phyloP scores from a whole-genome alignment of 106 monocot genomes.

The Acorus calamus region DNA sequence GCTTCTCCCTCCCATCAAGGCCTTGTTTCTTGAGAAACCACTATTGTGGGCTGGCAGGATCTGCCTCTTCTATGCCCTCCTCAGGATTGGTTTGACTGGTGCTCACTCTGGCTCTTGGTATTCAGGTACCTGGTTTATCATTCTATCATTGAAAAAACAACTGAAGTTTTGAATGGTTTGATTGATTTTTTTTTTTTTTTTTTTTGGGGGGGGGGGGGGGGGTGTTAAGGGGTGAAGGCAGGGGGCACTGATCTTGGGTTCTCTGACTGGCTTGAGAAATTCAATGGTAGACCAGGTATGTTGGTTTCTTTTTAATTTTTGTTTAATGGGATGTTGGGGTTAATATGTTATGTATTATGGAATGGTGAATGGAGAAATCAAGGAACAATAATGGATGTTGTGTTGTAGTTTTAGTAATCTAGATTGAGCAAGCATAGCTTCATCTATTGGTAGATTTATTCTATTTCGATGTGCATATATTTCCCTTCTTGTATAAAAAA shows the following conservation, averaged over 20 bases:
- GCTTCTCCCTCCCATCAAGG: conserved; percentile 1
- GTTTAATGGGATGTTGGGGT: background rate
- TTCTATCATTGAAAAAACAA: background rate
- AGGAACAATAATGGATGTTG: no score
- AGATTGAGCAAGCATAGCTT: no score
- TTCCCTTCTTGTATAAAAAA: no score
- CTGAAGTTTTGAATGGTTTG: background rate
- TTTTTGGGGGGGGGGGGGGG: no score
- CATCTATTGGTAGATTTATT: no score
- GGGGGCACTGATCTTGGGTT: conserved; percentile 59
- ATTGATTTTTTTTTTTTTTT: no score
- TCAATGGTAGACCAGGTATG: conserved; percentile 58
- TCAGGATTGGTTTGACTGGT: conserved; percentile 78
- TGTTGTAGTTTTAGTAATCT: no score
- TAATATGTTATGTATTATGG: background rate
- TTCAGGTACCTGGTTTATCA: conserved; percentile 24
- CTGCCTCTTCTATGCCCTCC: conserved; percentile 70
- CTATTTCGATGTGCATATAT: no score
- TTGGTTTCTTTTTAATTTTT: background rate
- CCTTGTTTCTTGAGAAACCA: conserved; percentile 57
- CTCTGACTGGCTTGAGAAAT: conserved; percentile 52
- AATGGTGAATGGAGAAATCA: no score
- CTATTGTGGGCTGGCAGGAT: conserved; percentile 78
- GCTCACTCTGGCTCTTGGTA: conserved; percentile 56
- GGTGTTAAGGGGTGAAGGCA: conserved; percentile 7